phyloP scores from a whole-genome alignment of 148 eudicot genomes.

The Dianthus caryophyllus region DNA sequence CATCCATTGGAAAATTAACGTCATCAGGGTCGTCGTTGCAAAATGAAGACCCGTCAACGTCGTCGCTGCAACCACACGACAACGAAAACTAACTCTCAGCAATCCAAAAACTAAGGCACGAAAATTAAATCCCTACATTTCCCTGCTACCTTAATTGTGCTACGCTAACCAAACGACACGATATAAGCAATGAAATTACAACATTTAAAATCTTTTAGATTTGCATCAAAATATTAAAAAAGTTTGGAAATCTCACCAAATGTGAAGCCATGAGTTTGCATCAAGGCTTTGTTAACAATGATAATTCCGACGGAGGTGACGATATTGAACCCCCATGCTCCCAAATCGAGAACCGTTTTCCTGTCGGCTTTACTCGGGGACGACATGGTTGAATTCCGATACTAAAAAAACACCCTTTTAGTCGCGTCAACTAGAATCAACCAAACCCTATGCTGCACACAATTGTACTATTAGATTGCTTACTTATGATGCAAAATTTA shows the following conservation, averaged over 20 bases:
- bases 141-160: no score
- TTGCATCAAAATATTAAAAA: neutral
- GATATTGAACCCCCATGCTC: conserved; percentile 15
- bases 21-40: conserved; percentile 61
- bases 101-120: no score
- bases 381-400: conserved; percentile 7
- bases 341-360: conserved; percentile 14
- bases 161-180: no score
- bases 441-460: neutral
- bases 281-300: conserved; percentile 16
- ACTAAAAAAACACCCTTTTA: neutral
- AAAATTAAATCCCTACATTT: no score
- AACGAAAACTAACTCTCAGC: conserved; percentile 1
- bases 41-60: conserved; percentile 75
- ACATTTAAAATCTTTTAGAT: neutral
- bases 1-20: conserved; percentile 41
- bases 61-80: conserved; percentile 47
- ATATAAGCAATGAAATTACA: neutral
- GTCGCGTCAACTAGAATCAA: neutral
- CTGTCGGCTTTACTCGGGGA: conserved; percentile 15
- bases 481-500: neutral
- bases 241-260: conserved; percentile 12
- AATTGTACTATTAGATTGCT: neutral
- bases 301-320: conserved; percentile 18
- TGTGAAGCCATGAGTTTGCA: conserved; percentile 16